Base-by-base conservation (phyloP, 345 rosid species). In the Heritiera littoralis region DNA sequence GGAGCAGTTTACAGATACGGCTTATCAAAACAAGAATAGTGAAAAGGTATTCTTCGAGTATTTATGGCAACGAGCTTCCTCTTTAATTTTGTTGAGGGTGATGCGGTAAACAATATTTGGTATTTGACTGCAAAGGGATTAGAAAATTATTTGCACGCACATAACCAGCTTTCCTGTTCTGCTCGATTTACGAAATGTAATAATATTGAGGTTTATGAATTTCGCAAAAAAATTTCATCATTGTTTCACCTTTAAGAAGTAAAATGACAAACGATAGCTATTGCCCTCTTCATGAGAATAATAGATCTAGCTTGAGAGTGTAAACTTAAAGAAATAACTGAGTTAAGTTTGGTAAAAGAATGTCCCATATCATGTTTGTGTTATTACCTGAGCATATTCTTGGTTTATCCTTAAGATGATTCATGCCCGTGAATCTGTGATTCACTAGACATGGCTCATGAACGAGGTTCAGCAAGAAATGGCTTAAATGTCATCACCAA, bases 401-500 rank as follows among this genome's bases (percentile, higher is more conserved):
- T 43, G 45, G 45, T 43, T 4, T 43, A 4, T 43, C 1, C 45
- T 43, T 43, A 9, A 43, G 45, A 43, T 43, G 45, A 43, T 43
- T 40, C 4, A 4, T 40, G 38, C 3, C 38, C 3, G 38, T 35
- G 38, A 35, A 40, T 0, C 59, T 15, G 59, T 54, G 56, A 52
- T 55, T n/a, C 30, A 8, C 60, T 55, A 6, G 9, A 35, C 38
- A 3, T 35, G 38, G 3, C 38, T 58, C 30, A 28, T 28, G 15
- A 9, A 48, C 41, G 43, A 8, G 87, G 84, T 73, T 58, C 83
- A 64, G 87, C 88, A 46, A 89, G 83, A 79, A 89, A 89, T 66
- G 92, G 90, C 84, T 85, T 88, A 86, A 89, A 86, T 28, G 90
- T 87, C 54, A 87, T 79, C 12, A 89, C 18, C 88, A 89, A 70